phyloP scores from a whole-genome alignment of 352 stramenopile species.

The Pythium insidiosum region DNA sequence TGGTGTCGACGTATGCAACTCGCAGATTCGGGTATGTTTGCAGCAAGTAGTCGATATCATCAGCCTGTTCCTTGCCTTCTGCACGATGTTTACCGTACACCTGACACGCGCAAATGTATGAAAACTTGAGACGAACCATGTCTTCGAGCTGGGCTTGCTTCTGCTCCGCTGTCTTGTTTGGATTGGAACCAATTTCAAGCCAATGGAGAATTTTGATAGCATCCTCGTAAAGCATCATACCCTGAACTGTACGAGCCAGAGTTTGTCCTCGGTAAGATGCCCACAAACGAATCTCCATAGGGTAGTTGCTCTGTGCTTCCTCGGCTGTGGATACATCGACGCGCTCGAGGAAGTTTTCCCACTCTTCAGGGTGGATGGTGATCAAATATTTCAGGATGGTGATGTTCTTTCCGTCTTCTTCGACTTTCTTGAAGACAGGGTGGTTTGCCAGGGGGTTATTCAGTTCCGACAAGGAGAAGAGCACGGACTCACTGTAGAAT shows the following conservation, averaged over 20 bases:
- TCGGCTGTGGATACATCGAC: conserved; percentile 53
- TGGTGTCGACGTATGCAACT: conserved; percentile 74
- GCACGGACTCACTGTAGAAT: conserved; percentile 67
- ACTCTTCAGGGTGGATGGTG: conserved; percentile 69
- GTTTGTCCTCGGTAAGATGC: conserved; percentile 73
- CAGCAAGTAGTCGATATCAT: conserved; percentile 71
- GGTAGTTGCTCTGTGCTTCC: conserved; percentile 52
- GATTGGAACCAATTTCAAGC: conserved; percentile 66
- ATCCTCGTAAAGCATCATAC: conserved; percentile 82
- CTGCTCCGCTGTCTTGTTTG: conserved; percentile 51
- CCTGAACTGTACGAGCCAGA: conserved; percentile 60
- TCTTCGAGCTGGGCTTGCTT: conserved; percentile 71
- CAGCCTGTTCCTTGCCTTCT: conserved; percentile 52
- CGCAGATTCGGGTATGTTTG: conserved; percentile 72
- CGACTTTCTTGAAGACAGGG: conserved; percentile 58
- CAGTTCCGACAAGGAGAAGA: conserved; percentile 53
- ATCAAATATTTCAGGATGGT: conserved; percentile 79
- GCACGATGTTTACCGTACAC: conserved; percentile 72
- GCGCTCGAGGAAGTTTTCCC: conserved; percentile 73
- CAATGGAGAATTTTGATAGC: conserved; percentile 79
- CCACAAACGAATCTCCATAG: conserved; percentile 70
- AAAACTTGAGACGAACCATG: conserved; percentile 79
- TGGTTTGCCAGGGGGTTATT: conserved; percentile 66
- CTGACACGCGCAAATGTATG: conserved; percentile 78
- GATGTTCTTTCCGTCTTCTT: conserved; percentile 70